Evolutionary conservation across 2,329 filamentous ascomycete species (phyloP).

Genomic region (Thermochaetoides dissita): DNA sequence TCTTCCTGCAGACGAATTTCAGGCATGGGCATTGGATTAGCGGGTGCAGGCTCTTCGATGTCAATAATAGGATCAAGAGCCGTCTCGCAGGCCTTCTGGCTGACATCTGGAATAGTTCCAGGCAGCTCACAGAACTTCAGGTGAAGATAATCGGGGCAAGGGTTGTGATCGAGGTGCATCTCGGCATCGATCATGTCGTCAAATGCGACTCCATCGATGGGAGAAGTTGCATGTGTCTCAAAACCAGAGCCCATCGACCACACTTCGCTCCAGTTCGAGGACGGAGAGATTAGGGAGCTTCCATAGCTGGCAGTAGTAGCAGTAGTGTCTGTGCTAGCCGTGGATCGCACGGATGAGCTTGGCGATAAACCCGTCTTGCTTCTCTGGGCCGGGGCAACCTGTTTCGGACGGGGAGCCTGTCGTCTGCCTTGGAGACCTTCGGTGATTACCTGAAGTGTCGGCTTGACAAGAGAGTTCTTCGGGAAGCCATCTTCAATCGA

Average conservation of each 20-base stretch:
- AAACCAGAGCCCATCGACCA: constrained; percentile 28
- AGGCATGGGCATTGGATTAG: constrained; percentile 20
- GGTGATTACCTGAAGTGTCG: constrained; percentile 27
- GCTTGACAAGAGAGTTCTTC: constrained; percentile 12
- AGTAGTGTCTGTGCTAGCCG: constrained; percentile 24
- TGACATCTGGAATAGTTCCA: no score
- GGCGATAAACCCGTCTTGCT: constrained; percentile 31
- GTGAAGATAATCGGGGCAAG: constrained; percentile 18
- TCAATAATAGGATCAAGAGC: constrained; percentile 24
- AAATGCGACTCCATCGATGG: constrained; percentile 24
- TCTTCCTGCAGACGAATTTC: constrained; percentile 26
- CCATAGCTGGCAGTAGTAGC: constrained; percentile 24
- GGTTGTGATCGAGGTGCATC: constrained; percentile 9
- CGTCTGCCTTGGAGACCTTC: constrained; percentile 22
- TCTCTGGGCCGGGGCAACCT: constrained; percentile 9
- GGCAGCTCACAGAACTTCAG: constrained; percentile 28
- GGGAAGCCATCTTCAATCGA: constrained; percentile 4
- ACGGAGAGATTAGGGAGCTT: constrained; percentile 31
- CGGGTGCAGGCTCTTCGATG: constrained; percentile 4
- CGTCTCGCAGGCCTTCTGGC: constrained; percentile 11
- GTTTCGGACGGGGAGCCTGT: constrained; percentile 11
- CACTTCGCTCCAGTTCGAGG: constrained; percentile 29
- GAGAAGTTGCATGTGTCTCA: constrained; percentile 32
- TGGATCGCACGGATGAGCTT: constrained; percentile 35
- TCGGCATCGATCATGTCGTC: constrained; percentile 18